Evolutionary conservation across 2,329 filamentous ascomycete genomes (phyloP), one percentile per base, ranked within the genome.

Genomic region (Fusarium subglutinans): DNA sequence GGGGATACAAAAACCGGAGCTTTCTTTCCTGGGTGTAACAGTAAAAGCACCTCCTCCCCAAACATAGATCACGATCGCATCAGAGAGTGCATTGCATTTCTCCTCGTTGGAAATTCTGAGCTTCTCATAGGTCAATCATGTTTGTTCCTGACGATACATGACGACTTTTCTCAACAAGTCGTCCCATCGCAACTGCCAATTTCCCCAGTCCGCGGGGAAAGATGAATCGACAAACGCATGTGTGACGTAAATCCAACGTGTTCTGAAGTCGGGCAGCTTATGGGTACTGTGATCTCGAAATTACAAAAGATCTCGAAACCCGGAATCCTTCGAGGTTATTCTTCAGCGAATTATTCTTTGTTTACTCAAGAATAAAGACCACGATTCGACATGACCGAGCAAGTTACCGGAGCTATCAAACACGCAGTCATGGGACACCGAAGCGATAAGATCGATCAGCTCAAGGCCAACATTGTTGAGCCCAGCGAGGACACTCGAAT

Each of bases 391-490:
- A 79, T 79, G 78, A 68, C 73, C 4, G 69, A 76, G 3, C 18
- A 55, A 28, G 72, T 83, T 22, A 76, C 81, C 22, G 79, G 81
- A 38, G 76, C 81, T 37, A 72, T 85, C 33, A 81, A 83, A 37
- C 82, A 83, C 56, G 83, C 83, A 78, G 80, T 84, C 72, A 83
- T 83, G 78, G 84, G 85, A 44, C 79, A 82, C 55, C 76, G 79
- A 65, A 80, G 76, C 71, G 84, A 86, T 72, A 94, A 95, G 85
- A 78, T 89, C 33, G 85, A 86, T 22, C 90, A 95, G 77, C 84
- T 95, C 54, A 81, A 85, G 33, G 82, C 83, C 45, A 84, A 91
- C 70, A 92, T 84, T 8, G 87, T 90, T 62, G 87, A 94, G 78
- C 86, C 90, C 5, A 83, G 88, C 50, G 82, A 87, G 56, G 86